Evolutionary conservation across 495 filamentous ascomycete species (phyloP).

Genomic region (Aspergillus olivimuriae): DNA sequence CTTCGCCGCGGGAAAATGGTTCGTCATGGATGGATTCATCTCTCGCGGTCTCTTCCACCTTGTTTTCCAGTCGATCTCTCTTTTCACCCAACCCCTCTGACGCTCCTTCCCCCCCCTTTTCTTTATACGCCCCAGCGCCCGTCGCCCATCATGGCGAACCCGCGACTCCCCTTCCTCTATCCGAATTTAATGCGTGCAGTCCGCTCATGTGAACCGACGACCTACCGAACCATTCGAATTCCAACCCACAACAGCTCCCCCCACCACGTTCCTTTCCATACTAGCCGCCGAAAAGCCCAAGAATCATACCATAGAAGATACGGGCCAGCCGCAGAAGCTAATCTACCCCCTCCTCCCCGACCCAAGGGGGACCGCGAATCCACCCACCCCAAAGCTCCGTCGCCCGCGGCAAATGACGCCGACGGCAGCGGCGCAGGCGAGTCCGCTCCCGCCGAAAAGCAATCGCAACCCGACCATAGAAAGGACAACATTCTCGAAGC

Average conservation of each 20-base stretch:
- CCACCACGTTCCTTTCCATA: conserved; percentile 29
- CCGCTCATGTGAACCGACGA: conserved; percentile 31
- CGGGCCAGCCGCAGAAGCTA: conserved; percentile 43
- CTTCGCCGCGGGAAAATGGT: conserved; percentile 33
- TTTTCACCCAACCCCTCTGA: conserved; percentile 1
- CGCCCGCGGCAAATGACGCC: conserved; percentile 11
- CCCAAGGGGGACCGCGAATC: conserved; percentile 22
- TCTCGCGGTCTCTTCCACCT: not conserved
- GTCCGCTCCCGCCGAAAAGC: not conserved
- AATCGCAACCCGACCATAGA: not conserved
- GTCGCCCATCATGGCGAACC: conserved; percentile 58
- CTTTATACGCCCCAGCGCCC: no score
- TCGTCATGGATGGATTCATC: no score
- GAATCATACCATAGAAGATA: conserved; percentile 45
- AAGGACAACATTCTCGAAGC: not conserved
- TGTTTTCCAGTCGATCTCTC: conserved; percentile 1
- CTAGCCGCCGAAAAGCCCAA: conserved; percentile 32
- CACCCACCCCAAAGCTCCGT: conserved; percentile 12
- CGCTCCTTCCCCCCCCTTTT: not conserved
- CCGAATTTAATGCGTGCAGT: conserved; percentile 54
- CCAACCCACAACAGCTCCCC: conserved; percentile 13
- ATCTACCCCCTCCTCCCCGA: conserved; percentile 30
- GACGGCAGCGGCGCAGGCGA: not conserved
- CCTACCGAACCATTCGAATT: conserved; percentile 24
- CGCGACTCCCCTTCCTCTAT: conserved; percentile 68